Evolutionary conservation across 208 protist species (phyloP).

Genomic region (Acanthamoeba polyphaga): DNA sequence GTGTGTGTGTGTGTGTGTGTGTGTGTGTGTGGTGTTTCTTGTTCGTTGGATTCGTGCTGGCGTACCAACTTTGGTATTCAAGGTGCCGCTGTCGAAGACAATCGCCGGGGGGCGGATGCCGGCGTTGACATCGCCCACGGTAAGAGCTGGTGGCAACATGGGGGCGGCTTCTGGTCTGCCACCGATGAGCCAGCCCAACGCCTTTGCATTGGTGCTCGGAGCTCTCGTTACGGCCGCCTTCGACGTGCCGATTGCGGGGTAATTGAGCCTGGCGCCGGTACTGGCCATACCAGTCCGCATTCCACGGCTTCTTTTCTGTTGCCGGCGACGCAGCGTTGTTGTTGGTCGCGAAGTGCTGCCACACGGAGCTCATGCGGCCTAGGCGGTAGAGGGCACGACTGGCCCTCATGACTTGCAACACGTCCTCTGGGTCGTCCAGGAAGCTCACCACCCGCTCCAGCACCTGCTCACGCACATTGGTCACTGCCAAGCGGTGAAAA

Average conservation of each 20-base stretch:
- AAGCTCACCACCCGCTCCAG: neutral
- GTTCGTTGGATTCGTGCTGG: neutral
- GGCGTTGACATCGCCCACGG: conserved; percentile 6
- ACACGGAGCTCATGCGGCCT: neutral
- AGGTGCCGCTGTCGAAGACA: neutral
- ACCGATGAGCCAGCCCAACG: neutral
- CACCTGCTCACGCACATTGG: neutral
- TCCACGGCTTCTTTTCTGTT: neutral
- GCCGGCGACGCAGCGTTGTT: too few species aligned
- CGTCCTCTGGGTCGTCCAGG: neutral
- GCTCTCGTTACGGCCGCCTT: too few species aligned
- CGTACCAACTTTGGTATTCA: neutral
- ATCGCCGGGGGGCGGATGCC: neutral
- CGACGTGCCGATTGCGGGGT: too few species aligned
- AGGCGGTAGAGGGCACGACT: conserved; percentile 6
- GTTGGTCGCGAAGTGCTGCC: neutral
- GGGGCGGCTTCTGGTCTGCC: neutral
- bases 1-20: neutral
- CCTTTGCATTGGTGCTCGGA: too few species aligned
- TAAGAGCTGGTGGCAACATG: neutral
- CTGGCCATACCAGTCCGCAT: conserved; percentile 3
- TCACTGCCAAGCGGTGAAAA: neutral
- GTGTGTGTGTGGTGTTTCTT: too few species aligned
- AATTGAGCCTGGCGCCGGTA: too few species aligned
- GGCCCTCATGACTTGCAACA: neutral